A percentile compares a stretch with the other conserved stretches of the same genome.
These are phyloP conservation scores for Schoenoplectus triqueter DNA, from an alignment of 202 grass and related monocot species.

Conservation along the genomic window DNA sequence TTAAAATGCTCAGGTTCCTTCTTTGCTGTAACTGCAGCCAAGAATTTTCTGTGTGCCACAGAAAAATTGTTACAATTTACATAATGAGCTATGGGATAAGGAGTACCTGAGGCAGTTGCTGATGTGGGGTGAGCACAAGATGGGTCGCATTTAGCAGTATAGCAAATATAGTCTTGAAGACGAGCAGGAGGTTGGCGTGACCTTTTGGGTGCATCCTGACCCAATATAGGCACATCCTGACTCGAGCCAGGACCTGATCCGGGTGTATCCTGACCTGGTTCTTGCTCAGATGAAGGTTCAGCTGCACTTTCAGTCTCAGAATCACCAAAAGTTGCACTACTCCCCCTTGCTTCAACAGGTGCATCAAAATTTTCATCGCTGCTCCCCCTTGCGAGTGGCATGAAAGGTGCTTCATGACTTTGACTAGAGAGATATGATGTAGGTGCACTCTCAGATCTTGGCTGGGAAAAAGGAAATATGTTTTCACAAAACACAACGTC, in stretches of 20 bases:
- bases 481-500: not conserved
- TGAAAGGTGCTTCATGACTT: no score
- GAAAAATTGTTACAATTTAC: not conserved
- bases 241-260: no score
- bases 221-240: no score
- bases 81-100: not conserved
- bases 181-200: not conserved
- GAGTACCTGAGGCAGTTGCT: not conserved
- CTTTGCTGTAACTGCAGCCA: not conserved
- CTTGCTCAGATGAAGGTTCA: no score
- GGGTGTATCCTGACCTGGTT: no score
- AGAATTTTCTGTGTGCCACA: not conserved
- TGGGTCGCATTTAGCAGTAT: not conserved
- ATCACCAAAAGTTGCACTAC: no score
- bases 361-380: no score
- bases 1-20: not conserved
- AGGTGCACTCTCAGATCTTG: no score
- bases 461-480: not conserved
- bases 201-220: not conserved
- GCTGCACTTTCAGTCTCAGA: no score
- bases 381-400: no score
- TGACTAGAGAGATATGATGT: no score
- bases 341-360: no score
- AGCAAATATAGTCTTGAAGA: constrained; percentile 7
- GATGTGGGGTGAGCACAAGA: not conserved